Percentiles rank a stretch among this genome's conserved stretches.
Conservation (phyloP, 2,329 filamentous ascomycete species). For the Thielaviopsis musarum region DNA sequence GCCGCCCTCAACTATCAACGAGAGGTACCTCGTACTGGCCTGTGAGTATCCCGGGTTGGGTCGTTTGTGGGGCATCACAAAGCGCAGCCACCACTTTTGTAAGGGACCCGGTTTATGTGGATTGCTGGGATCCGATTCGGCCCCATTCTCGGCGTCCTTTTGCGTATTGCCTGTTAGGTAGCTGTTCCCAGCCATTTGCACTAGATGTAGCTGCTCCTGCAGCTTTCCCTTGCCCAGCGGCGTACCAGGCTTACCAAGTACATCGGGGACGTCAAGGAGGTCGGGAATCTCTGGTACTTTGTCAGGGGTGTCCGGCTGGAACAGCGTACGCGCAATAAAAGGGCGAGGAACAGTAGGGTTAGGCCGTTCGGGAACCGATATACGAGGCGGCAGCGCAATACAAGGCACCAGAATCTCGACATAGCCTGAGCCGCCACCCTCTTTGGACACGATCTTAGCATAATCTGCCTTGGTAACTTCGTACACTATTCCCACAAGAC, state of each 20-base stretch:
- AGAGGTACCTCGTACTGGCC: constrained; percentile 67
- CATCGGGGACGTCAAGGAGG: constrained; percentile 17
- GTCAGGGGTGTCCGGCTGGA: constrained; percentile 23
- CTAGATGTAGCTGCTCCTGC: not conserved
- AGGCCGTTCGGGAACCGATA: constrained; percentile 47
- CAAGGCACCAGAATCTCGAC: constrained; percentile 69
- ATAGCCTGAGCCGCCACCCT: constrained; percentile 77
- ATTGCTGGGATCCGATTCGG: constrained; percentile 11
- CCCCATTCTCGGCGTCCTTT: constrained; percentile 12
- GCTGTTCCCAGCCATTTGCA: not conserved
- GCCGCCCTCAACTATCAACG: constrained; percentile 63
- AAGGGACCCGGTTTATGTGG: constrained; percentile 15
- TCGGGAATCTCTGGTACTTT: constrained; percentile 33
- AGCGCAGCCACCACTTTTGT: constrained; percentile 27
- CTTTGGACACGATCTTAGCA: constrained; percentile 71
- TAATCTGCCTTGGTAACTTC: constrained; percentile 78
- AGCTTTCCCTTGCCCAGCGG: constrained; percentile 8
- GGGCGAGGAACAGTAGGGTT: constrained; percentile 35
- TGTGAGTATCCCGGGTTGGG: constrained; percentile 60
- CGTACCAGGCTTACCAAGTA: constrained; percentile 15
- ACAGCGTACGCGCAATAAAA: constrained; percentile 76
- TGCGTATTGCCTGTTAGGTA: not conserved
- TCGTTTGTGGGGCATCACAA: constrained; percentile 32
- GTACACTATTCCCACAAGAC: constrained; percentile 85
- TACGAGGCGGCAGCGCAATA: constrained; percentile 43